Percentiles rank a stretch among this genome's conserved stretches.
Evolutionary conservation across 306 rosid genomes (phyloP).

Genomic region (Senna tora): DNA sequence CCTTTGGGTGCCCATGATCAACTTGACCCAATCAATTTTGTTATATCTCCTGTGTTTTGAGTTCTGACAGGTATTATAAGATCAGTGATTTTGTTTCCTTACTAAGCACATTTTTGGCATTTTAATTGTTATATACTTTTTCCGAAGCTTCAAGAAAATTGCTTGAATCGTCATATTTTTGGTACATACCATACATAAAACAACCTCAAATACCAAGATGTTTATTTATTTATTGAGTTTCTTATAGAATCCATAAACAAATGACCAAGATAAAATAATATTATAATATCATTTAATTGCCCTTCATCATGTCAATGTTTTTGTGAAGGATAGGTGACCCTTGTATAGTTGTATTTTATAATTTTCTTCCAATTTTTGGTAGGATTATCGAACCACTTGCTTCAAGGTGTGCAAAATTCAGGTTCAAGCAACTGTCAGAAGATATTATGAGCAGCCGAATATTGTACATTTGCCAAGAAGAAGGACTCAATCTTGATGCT

Average conservation of each 20-base stretch:
- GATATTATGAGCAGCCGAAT: slow-evolving; percentile 80
- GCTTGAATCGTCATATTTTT: not conserved
- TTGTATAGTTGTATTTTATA: slow-evolving; percentile 25
- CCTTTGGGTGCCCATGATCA: not conserved
- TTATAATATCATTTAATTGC: slow-evolving; percentile 1
- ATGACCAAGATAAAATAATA: not conserved
- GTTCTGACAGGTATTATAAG: slow-evolving; percentile 2
- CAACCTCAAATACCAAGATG: too few species aligned
- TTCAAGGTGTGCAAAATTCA: slow-evolving; percentile 94
- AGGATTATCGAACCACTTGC: slow-evolving; percentile 99
- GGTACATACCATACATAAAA: too few species aligned
- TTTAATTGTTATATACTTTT: not conserved
- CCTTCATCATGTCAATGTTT: not conserved
- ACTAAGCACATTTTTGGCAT: not conserved
- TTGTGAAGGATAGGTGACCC: slow-evolving; percentile 8
- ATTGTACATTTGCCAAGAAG: slow-evolving; percentile 77
- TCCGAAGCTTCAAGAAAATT: not conserved
- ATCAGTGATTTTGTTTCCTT: not conserved
- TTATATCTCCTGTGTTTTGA: not conserved
- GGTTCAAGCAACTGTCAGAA: slow-evolving; percentile 96
- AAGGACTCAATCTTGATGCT: slow-evolving; percentile 77
- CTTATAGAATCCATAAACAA: not conserved
- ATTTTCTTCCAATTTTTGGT: slow-evolving; percentile 31
- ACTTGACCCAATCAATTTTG: slow-evolving; percentile 21
- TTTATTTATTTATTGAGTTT: slow-evolving; percentile 1